These are phyloP conservation scores for Chrysoporthe austroafricana DNA, from an alignment of 2,329 filamentous ascomycete genomes.

Conservation along the genomic window DNA sequence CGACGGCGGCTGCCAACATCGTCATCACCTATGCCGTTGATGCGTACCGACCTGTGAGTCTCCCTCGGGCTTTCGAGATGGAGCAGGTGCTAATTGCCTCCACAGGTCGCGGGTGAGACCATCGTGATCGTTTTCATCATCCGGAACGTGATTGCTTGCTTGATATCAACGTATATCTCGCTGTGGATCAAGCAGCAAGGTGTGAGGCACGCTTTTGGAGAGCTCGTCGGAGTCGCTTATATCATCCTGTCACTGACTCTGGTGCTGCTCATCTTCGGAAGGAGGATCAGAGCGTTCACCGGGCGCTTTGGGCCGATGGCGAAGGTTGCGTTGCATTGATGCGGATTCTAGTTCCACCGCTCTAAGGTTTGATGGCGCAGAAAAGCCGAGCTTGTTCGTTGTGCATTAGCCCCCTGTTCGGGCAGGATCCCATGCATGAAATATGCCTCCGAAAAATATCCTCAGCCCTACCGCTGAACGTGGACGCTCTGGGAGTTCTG, in stretches of 20 bases:
- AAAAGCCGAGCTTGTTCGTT: neutral
- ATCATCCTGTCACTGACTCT: slow-evolving; percentile 13
- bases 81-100: neutral
- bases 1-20: slow-evolving; percentile 36
- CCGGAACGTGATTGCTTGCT: slow-evolving; percentile 34
- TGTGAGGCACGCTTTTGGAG: slow-evolving; percentile 32
- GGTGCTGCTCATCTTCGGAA: slow-evolving; percentile 6
- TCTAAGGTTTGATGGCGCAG: too few species aligned
- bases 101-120: slow-evolving; percentile 34
- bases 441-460: neutral
- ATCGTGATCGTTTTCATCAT: slow-evolving; percentile 37
- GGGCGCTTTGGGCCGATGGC: slow-evolving; percentile 16
- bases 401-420: neutral
- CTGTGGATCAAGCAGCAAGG: slow-evolving; percentile 33
- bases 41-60: slow-evolving; percentile 30
- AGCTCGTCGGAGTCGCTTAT: slow-evolving; percentile 31
- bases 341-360: neutral
- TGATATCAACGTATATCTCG: slow-evolving; percentile 35
- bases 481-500: neutral
- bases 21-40: slow-evolving; percentile 37
- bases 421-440: neutral
- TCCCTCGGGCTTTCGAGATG: neutral
- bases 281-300: slow-evolving; percentile 7
- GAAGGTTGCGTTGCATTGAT: neutral
- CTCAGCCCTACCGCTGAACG: neutral